Conservation (phyloP, 768 basidiomycete genomes). For the Cyclocybe cylindracea region DNA sequence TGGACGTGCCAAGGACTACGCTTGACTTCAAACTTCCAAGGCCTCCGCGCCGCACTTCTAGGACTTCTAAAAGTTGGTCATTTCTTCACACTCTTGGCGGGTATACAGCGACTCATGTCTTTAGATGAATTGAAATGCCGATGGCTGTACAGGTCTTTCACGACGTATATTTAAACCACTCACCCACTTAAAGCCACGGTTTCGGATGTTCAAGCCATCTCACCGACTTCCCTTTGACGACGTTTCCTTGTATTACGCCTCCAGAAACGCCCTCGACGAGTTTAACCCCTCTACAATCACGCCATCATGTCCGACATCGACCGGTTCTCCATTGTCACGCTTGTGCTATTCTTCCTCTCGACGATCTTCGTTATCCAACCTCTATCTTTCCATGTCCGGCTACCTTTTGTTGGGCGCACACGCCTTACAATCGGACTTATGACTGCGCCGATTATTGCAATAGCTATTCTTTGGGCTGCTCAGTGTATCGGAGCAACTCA, state of each 20-base stretch:
- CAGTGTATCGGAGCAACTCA: conserved; percentile 51
- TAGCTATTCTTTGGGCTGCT: conserved; percentile 58
- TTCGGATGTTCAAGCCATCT: not conserved
- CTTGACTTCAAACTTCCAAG: too few species aligned
- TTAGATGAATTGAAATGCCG: too few species aligned
- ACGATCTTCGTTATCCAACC: conserved; percentile 57
- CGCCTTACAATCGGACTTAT: conserved; percentile 48
- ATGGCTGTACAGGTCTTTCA: too few species aligned
- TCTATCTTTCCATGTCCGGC: conserved; percentile 39
- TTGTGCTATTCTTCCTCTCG: conserved; percentile 55
- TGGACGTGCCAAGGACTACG: too few species aligned
- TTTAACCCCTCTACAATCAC: too few species aligned
- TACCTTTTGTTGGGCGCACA: conserved; percentile 29
- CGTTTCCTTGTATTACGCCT: not conserved
- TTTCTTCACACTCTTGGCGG: too few species aligned
- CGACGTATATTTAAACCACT: too few species aligned
- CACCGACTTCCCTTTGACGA: not conserved
- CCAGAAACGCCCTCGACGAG: not conserved
- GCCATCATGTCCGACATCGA: conserved; percentile 40
- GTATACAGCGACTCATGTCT: too few species aligned
- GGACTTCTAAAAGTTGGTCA: too few species aligned
- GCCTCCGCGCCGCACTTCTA: too few species aligned
- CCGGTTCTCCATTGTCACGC: conserved; percentile 49
- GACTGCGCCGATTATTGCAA: conserved; percentile 54
- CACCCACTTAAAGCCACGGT: not conserved